These are phyloP conservation scores for Trichoderma orchidacearum DNA, from an alignment of 495 filamentous ascomycete species.

Conservation along the genomic window DNA sequence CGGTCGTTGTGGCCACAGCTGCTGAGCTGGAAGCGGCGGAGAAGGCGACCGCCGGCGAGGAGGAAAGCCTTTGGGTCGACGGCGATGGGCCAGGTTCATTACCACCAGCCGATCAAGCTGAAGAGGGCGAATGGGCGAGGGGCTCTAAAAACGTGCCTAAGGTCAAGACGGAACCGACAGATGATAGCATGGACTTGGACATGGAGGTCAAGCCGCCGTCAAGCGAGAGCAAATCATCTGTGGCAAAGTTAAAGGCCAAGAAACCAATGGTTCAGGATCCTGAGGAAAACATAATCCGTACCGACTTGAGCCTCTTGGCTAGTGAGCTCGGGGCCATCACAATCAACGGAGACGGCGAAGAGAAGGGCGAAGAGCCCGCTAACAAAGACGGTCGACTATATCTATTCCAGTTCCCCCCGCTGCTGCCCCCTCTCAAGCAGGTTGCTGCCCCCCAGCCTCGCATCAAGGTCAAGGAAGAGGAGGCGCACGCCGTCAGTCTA, in stretches of 20 bases:
- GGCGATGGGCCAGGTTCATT: conserved; percentile 3
- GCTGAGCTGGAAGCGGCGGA: conserved; percentile 31
- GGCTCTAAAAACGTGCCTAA: conserved; percentile 12
- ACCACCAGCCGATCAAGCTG: conserved; percentile 12
- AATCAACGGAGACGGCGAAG: conserved; percentile 10
- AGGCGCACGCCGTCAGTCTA: conserved; percentile 12
- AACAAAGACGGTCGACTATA: conserved; percentile 35
- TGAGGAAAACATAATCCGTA: conserved; percentile 15
- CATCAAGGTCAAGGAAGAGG: conserved; percentile 16
- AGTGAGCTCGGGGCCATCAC: conserved; percentile 18
- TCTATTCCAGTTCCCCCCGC: conserved; percentile 51
- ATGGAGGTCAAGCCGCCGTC: conserved; percentile 9
- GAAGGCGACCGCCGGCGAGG: conserved; percentile 5
- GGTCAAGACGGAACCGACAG: conserved; percentile 19
- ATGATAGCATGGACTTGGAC: conserved; percentile 20
- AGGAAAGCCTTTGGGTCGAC: conserved; percentile 27
- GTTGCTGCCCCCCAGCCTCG: conserved; percentile 4
- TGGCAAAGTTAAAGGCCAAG: conserved; percentile 13
- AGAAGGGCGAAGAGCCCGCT: conserved; percentile 7
- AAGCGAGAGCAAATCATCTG: conserved; percentile 14
- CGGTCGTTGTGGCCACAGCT: conserved; percentile 36
- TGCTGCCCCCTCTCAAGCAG: conserved; percentile 36
- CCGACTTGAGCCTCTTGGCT: conserved; percentile 13
- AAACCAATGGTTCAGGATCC: conserved; percentile 10
- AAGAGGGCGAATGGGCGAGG: conserved; percentile 17